Evolutionary conservation across 805 yeast species (phyloP).

Genomic region (Phaffomyces opuntiae): DNA sequence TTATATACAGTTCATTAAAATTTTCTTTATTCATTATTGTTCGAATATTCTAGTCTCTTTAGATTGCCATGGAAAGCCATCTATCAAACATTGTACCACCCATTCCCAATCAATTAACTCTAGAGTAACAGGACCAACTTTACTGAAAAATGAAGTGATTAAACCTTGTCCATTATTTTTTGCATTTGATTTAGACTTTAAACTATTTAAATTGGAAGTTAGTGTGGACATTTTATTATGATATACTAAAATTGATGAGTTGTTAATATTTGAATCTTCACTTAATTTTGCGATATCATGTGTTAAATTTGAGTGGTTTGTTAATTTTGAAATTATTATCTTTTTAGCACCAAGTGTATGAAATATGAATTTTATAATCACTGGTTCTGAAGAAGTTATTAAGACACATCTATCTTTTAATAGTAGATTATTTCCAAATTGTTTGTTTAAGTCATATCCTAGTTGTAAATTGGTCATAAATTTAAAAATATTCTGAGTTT

Average conservation of each 20-base stretch:
- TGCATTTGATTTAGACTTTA: not conserved
- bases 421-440: slow-evolving; percentile 32
- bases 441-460: slow-evolving; percentile 30
- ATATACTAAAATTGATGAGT: too few relatives aligned
- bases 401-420: slow-evolving; percentile 16
- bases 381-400: slow-evolving; percentile 18
- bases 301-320: slow-evolving; percentile 4
- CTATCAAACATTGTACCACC: slow-evolving; percentile 56
- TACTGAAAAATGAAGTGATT: too few relatives aligned
- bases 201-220: not conserved
- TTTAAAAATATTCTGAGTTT: slow-evolving; percentile 41
- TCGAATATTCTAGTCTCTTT: not conserved
- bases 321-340: not conserved
- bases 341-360: slow-evolving; percentile 37
- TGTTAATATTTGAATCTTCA: too few relatives aligned
- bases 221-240: not conserved
- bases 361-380: slow-evolving; percentile 35
- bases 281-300: slow-evolving; percentile 13
- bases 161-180: too few relatives aligned
- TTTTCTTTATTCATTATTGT: not conserved
- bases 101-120: slow-evolving; percentile 53
- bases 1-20: not conserved
- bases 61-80: slow-evolving; percentile 22
- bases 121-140: slow-evolving; percentile 5
- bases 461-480: slow-evolving; percentile 34